phyloP scores from a whole-genome alignment of 257 asterid genomes.

The Fraxinus cuspidata region DNA sequence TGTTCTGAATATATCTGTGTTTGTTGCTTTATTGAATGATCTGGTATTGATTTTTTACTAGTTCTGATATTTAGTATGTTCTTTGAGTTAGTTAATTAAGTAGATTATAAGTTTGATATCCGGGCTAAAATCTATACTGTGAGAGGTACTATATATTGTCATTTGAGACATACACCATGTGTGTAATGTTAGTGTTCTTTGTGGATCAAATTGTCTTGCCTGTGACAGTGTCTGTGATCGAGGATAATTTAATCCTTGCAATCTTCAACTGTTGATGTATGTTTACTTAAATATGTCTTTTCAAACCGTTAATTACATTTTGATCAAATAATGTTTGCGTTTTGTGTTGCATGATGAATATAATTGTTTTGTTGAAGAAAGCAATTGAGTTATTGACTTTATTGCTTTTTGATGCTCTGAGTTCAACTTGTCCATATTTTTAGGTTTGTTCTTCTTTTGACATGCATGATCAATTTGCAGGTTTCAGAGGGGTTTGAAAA shows the following conservation, averaged over 20 bases:
- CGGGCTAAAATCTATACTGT: background rate
- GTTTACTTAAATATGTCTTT: background rate
- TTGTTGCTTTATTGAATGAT: background rate
- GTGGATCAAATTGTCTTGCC: background rate
- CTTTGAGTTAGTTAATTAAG: background rate
- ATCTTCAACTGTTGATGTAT: background rate
- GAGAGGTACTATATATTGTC: background rate
- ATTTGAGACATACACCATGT: background rate
- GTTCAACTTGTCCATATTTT: background rate
- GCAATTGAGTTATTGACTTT: background rate
- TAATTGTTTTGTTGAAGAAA: background rate
- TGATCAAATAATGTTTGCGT: background rate
- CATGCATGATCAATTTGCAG: slow-evolving; percentile 30
- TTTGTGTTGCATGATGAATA: background rate
- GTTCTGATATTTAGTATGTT: background rate
- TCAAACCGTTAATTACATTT: background rate
- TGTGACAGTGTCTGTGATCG: background rate
- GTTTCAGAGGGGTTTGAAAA: slow-evolving; percentile 80
- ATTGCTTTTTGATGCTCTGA: background rate
- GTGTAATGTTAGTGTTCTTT: background rate
- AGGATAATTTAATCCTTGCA: background rate
- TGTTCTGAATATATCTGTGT: background rate
- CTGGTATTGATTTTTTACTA: background rate
- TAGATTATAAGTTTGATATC: background rate
- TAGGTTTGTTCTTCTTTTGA: background rate